phyloP scores from a whole-genome alignment of 2,329 filamentous ascomycete genomes.

The Diaporthe vaccinii region DNA sequence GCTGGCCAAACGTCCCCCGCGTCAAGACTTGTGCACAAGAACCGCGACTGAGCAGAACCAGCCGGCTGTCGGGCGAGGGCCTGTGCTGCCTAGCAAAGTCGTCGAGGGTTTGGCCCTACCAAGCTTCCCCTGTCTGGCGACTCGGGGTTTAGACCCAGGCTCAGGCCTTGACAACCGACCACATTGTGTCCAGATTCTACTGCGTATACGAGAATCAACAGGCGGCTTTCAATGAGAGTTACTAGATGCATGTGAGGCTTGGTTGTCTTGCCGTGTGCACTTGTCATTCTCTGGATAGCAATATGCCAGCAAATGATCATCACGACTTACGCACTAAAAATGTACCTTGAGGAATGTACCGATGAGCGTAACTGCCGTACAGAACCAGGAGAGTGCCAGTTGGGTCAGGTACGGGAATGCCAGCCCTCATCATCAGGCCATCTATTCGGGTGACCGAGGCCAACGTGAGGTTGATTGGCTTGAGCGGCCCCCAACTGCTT shows the following conservation, averaged over 20 bases:
- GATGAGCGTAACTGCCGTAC: constrained; percentile 9
- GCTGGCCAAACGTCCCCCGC: neutral
- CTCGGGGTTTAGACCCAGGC: neutral
- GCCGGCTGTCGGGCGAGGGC: neutral
- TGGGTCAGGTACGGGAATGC: constrained; percentile 24
- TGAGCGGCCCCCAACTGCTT: constrained; percentile 17
- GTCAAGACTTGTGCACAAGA: neutral
- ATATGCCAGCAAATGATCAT: neutral
- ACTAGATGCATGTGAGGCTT: neutral
- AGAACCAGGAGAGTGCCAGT: neutral
- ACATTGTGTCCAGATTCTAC: neutral
- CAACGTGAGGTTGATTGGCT: constrained; percentile 31
- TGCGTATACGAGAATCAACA: neutral
- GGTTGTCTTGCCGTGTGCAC: neutral
- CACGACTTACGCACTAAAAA: neutral
- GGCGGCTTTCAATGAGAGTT: neutral
- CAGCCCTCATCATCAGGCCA: constrained; percentile 31
- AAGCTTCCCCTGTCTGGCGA: constrained; percentile 7
- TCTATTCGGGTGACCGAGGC: constrained; percentile 28
- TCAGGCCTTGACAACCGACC: neutral
- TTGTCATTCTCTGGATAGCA: neutral
- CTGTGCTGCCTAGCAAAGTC: neutral
- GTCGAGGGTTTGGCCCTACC: constrained; percentile 5
- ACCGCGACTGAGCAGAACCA: neutral
- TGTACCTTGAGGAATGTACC: neutral